Base-by-base conservation (phyloP, 169 alveolate species). In the Plasmodium cynomolgi region DNA sequence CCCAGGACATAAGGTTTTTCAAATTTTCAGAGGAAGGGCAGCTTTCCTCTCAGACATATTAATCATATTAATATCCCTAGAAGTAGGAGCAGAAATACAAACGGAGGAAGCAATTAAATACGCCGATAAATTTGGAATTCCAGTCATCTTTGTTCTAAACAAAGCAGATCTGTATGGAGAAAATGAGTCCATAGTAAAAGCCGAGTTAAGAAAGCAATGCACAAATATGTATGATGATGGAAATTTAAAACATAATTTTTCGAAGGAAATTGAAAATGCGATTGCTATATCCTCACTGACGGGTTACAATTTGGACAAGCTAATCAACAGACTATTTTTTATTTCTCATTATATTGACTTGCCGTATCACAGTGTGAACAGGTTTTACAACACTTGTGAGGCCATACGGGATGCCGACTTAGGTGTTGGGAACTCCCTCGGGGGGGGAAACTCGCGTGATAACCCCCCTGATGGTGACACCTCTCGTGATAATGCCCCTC, bases 1-100 rank as follows among this genome's bases (percentile, higher is more conserved):
- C 23, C 98, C 98, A 2, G 98, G 98, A 17, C 98, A 97, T 86
- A 96, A 79, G 77, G 83, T 94, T 56, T 96, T 96, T 77, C 97
- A 94, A 54, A 81, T 94, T 17, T 73, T 96, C 62, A 81, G 98
- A 23, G 98, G 98, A 20, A 95, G 98, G 5, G 98, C 97, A 56
- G 95, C 96, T 5, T 95, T 96, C 39, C 93, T 91, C 50, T 96
- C 98, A 1, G 98, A 97, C 54, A 68, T 96, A 2, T 96, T 97
- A 5, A 58, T 96, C 29, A 96, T 97, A 23, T 96, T 97, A 47
- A 75, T 97, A 15, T 96, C 98, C 6, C 83, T 95, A 62, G 97
- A 96, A 50, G 92, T 81, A 31, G 98, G 98, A 17, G 96, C 95
- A 3, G 97, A 96, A 47, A 62, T 83, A 73, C 97, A 95, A 92